Evolutionary conservation across 1,139 yeast species (phyloP).

Genomic region (Candida sp.): DNA sequence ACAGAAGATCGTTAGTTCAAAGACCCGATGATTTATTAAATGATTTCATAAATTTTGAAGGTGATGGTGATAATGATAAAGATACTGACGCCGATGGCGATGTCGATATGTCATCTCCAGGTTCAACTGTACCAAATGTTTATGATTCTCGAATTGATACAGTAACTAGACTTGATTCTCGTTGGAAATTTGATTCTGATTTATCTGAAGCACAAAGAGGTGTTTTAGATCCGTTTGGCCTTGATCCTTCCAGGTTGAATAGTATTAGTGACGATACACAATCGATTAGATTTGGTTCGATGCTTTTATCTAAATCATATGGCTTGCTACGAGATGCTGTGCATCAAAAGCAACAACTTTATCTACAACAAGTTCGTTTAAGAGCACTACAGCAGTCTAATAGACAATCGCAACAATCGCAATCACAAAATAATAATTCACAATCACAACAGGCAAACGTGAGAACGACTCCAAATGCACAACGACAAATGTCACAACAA

Average conservation of each 20-base stretch:
- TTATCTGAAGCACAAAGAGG: slow-evolving; percentile 46
- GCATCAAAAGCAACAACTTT: slow-evolving; percentile 43
- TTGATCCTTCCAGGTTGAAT: slow-evolving; percentile 68
- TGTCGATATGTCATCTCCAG: not conserved
- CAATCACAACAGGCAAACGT: slow-evolving; percentile 26
- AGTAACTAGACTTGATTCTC: slow-evolving; percentile 56
- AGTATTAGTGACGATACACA: slow-evolving; percentile 86
- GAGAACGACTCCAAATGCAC: not conserved
- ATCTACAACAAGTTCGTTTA: slow-evolving; percentile 44
- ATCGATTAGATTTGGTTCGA: slow-evolving; percentile 85
- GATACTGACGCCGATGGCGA: slow-evolving; percentile 2
- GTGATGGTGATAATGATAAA: slow-evolving; percentile 18
- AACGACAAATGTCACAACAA: slow-evolving; percentile 33
- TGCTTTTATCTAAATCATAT: slow-evolving; percentile 83
- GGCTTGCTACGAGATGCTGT: slow-evolving; percentile 58
- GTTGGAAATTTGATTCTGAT: slow-evolving; percentile 78
- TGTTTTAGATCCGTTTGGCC: slow-evolving; percentile 50
- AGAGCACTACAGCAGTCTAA: slow-evolving; percentile 37
- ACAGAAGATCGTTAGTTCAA: slow-evolving; percentile 50
- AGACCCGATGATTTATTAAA: slow-evolving; percentile 33
- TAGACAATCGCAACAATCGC: slow-evolving; percentile 20
- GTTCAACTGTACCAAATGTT: slow-evolving; percentile 26
- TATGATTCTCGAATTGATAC: slow-evolving; percentile 58
- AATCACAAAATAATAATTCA: slow-evolving; percentile 25
- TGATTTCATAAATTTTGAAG: slow-evolving; percentile 31